A percentile compares a stretch with the other conserved stretches of the same genome.
phyloP scores from a whole-genome alignment of 2,329 filamentous ascomycete genomes.

The Helotiales sp. region DNA sequence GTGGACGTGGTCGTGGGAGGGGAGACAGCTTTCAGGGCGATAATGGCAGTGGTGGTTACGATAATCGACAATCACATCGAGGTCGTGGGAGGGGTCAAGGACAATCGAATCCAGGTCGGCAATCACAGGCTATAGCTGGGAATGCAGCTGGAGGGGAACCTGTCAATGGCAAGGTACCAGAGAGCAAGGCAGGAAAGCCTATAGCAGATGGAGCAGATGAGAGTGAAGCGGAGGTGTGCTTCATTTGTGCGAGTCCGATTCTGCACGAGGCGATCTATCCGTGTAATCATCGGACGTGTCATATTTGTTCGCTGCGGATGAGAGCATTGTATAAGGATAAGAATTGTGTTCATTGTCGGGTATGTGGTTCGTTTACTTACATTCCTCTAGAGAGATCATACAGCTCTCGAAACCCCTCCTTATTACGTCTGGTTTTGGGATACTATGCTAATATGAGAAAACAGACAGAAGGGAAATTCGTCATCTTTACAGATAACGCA shows the following conservation, averaged over 20 bases:
- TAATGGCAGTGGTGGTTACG: not conserved
- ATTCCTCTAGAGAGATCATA: not conserved
- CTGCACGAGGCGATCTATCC: slow-evolving; percentile 86
- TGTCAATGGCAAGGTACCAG: not conserved
- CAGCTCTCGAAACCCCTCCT: not conserved
- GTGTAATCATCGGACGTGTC: slow-evolving; percentile 95
- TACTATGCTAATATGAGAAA: not conserved
- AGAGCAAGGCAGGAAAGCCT: slow-evolving; percentile 4
- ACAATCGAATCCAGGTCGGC: not conserved
- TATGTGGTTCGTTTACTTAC: slow-evolving; percentile 46
- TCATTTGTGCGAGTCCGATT: slow-evolving; percentile 92
- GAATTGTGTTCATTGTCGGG: slow-evolving; percentile 92
- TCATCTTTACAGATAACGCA: slow-evolving; percentile 88
- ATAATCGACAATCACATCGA: not conserved
- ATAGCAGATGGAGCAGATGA: slow-evolving; percentile 20
- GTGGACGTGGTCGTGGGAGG: slow-evolving; percentile 36
- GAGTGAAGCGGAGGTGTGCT: slow-evolving; percentile 79
- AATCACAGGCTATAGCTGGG: not conserved
- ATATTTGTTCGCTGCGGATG: slow-evolving; percentile 90
- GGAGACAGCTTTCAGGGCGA: not conserved
- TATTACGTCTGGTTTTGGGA: too few species aligned
- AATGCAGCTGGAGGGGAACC: slow-evolving; percentile 8
- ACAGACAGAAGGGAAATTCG: slow-evolving; percentile 52
- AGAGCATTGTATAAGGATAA: slow-evolving; percentile 95
- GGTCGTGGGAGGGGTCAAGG: slow-evolving; percentile 36